These are phyloP conservation scores for Xylaria intraflava DNA, from an alignment of 495 filamentous ascomycete species.

Conservation along the genomic window DNA sequence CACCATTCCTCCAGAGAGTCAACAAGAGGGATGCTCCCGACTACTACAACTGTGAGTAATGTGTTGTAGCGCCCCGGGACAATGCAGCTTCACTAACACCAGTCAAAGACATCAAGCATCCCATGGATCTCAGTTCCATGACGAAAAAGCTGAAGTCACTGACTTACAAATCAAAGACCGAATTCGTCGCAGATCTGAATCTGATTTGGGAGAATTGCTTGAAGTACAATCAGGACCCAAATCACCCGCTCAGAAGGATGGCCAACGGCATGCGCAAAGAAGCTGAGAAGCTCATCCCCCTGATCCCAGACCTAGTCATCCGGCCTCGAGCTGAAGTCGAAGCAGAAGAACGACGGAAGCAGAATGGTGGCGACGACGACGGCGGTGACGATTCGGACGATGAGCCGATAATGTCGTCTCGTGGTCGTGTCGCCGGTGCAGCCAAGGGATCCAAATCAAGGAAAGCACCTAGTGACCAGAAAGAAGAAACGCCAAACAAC, in stretches of 20 bases:
- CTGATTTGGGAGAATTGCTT: slow-evolving; percentile 96
- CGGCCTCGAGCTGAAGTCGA: slow-evolving; percentile 90
- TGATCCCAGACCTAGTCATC: slow-evolving; percentile 90
- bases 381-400: slow-evolving; percentile 89
- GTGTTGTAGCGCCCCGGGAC: background rate
- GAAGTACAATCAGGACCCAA: slow-evolving; percentile 85
- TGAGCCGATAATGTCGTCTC: slow-evolving; percentile 95
- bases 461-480: slow-evolving; percentile 67
- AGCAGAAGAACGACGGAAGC: slow-evolving; percentile 83
- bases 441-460: slow-evolving; percentile 69
- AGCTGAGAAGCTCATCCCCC: slow-evolving; percentile 86
- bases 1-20: slow-evolving; percentile 83
- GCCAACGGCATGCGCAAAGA: slow-evolving; percentile 94
- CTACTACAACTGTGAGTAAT: slow-evolving; percentile 72
- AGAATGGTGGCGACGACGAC: slow-evolving; percentile 70
- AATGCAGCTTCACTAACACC: slow-evolving; percentile 18
- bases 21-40: slow-evolving; percentile 96
- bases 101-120: slow-evolving; percentile 78
- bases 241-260: slow-evolving; percentile 84
- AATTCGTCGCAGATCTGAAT: slow-evolving; percentile 88
- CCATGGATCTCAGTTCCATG: slow-evolving; percentile 97
- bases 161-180: slow-evolving; percentile 85
- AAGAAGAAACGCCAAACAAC: slow-evolving; percentile 69
- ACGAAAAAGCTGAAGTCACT: slow-evolving; percentile 91
- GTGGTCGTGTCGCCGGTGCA: slow-evolving; percentile 82